Base-by-base conservation (phyloP, 1,284 basidiomycete genomes). In the Cryptococcus sp. region DNA sequence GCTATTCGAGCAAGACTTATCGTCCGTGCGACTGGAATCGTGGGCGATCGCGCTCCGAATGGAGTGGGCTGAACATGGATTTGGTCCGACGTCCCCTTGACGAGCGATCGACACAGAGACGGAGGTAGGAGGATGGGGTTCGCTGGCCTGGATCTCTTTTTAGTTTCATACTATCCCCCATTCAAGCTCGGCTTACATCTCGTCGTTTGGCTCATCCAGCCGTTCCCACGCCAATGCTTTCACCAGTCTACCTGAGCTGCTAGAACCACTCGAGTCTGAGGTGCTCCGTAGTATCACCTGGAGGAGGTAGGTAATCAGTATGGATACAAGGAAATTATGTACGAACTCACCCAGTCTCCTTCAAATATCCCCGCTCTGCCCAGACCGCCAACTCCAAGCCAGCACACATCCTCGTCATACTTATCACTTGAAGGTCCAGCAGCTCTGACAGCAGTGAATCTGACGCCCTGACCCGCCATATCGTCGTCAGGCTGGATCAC, bases 1-100 rank as follows among this genome's bases (percentile, higher is more conserved):
- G 91, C 88, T 4, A 99, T 82, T 19, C 93, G 85, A 2, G 93
- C 88, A 40, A 99, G 81, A 1, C 89, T 90, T 35, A 97, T 81
- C 5, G 84, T 81, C 55, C 80, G 81, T 1, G 93, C 93, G 10
- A 80, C 84, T 0, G 93, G 92, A 25, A 94, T 79, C 3, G 84
- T 78, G 10, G 88, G 88, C 35, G 61, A 53, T n/a, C 72, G 70
- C 5, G 76, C 71, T 7, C 77, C 77, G 46, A 80, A 80, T 0
- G 76, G 70, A n/a, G 78, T 78, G 1, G 79, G 3, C 61, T 65
- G 23, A 81, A 60, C 8, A 64, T 48, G 16, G 80, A 60, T 8
- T 66, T 68, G 45, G 57, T 50, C 31, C 31, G 31, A 35, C 10
- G 2, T 8, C 4, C 31, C 8, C 8, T 35, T 35, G 8, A 35